phyloP scores from a whole-genome alignment of 2,329 filamentous ascomycete species.

The Zasmidium citrigriseum region DNA sequence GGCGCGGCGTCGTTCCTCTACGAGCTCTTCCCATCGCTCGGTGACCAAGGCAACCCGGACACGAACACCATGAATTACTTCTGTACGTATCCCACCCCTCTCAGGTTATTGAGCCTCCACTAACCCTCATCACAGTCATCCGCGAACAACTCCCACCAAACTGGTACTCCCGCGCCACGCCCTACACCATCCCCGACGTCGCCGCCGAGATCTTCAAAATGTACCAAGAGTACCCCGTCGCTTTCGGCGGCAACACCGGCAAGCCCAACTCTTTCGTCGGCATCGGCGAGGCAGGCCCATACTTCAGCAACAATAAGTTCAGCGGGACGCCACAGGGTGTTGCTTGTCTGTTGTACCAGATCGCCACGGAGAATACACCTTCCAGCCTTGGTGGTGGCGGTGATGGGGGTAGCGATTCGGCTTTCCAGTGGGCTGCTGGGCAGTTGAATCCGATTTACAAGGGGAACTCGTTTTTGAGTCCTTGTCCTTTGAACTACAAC shows the following conservation, averaged over 20 bases:
- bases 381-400: constrained; percentile 17
- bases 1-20: constrained; percentile 49
- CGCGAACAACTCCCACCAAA: constrained; percentile 43
- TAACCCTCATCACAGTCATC: too few relatives aligned
- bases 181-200: constrained; percentile 41
- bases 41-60: constrained; percentile 13
- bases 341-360: constrained; percentile 46
- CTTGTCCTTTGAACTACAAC: too few relatives aligned
- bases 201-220: constrained; percentile 41
- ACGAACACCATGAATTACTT: constrained; percentile 32
- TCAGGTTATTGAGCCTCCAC: too few relatives aligned
- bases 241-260: constrained; percentile 8
- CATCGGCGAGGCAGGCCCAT: constrained; percentile 34
- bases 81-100: too few relatives aligned
- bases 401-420: too few relatives aligned
- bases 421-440: constrained; percentile 11
- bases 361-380: constrained; percentile 33
- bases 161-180: constrained; percentile 29
- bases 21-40: constrained; percentile 40
- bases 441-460: constrained; percentile 18
- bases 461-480: too few relatives aligned
- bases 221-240: constrained; percentile 46
- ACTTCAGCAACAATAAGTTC: constrained; percentile 40
- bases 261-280: constrained; percentile 34
- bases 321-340: constrained; percentile 30